These are phyloP conservation scores for Radiomyces spectabilis DNA, from an alignment of 192 early-diverging fungal species.

Conservation along the genomic window DNA sequence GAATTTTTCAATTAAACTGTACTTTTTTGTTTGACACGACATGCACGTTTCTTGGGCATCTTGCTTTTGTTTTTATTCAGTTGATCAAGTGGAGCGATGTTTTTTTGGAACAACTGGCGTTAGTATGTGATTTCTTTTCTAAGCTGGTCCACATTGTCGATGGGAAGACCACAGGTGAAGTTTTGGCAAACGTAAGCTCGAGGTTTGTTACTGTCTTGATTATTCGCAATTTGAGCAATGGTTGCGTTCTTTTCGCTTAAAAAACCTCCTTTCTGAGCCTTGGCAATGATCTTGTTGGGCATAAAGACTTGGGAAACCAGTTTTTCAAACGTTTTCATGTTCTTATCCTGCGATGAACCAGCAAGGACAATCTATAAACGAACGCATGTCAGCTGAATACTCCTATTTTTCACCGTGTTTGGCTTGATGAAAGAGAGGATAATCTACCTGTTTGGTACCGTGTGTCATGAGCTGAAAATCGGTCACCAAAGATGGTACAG, in stretches of 20 bases:
- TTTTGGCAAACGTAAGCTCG: constrained; percentile 43
- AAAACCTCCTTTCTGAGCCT: constrained; percentile 5
- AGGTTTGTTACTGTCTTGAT: not conserved
- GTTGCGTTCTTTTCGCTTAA: constrained; percentile 16
- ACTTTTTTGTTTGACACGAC: too few species aligned
- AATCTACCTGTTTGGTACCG: constrained; percentile 37
- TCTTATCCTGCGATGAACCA: constrained; percentile 7
- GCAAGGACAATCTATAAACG: constrained; percentile 21
- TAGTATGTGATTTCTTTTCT: constrained; percentile 3
- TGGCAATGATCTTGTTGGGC: constrained; percentile 32
- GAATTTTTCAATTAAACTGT: too few species aligned
- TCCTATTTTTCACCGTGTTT: not conserved
- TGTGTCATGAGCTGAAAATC: constrained; percentile 22
- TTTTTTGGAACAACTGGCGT: too few species aligned
- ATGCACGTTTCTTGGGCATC: too few species aligned
- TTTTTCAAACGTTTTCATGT: constrained; percentile 3
- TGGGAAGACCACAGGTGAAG: constrained; percentile 48
- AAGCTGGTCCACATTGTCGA: constrained; percentile 25
- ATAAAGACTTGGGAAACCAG: constrained; percentile 23
- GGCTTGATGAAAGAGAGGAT: not conserved
- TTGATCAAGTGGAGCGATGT: too few species aligned
- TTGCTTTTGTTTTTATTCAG: too few species aligned
- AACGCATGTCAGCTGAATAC: not conserved
- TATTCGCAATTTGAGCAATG: constrained; percentile 9
- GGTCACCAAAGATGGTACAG: constrained; percentile 36